A percentile compares a stretch with the other conserved stretches of the same genome.
Conservation (phyloP, 164 flowering plant genomes). For the Dillenia turbinata region DNA sequence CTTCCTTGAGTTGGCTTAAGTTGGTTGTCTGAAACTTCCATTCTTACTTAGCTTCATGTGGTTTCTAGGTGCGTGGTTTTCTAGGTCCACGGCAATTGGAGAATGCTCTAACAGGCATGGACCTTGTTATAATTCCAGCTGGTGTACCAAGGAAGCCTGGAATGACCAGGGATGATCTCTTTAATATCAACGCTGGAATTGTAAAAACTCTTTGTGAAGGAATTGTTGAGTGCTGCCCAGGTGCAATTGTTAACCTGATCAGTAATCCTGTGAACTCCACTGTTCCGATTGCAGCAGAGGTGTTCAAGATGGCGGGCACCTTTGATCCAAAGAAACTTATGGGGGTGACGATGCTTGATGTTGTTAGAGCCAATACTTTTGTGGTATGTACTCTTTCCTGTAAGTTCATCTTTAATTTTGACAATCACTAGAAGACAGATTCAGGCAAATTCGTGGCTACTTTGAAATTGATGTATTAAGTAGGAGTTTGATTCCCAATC, state of each 20-base stretch:
- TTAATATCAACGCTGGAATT: conserved; percentile 97
- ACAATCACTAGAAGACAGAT: too few relatives aligned
- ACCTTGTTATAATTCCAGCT: conserved; percentile 94
- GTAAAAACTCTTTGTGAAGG: conserved; percentile 91
- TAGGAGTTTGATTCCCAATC: too few relatives aligned
- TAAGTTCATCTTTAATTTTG: too few relatives aligned
- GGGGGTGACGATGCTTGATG: conserved; percentile 82
- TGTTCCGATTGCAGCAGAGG: conserved; percentile 81
- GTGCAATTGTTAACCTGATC: conserved; percentile 66
- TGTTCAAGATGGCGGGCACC: conserved; percentile 77
- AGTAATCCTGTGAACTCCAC: conserved; percentile 87
- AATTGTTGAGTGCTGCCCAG: conserved; percentile 80
- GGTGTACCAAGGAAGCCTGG: conserved; percentile 99
- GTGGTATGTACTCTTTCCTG: conserved; percentile 44
- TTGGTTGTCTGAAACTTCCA: too few relatives aligned
- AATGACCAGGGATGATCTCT: conserved; percentile 97
- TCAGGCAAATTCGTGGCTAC: too few relatives aligned
- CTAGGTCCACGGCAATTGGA: conserved; percentile 78
- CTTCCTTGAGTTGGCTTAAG: too few relatives aligned
- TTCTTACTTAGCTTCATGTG: background rate
- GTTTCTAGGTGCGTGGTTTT: conserved; percentile 85
- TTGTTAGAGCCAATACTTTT: conserved; percentile 82
- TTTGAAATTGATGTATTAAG: too few relatives aligned
- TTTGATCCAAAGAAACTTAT: conserved; percentile 65
- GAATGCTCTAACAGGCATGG: conserved; percentile 90